Base-by-base conservation (phyloP, 164 flowering plant genomes). In the Chimonanthus praecox region DNA sequence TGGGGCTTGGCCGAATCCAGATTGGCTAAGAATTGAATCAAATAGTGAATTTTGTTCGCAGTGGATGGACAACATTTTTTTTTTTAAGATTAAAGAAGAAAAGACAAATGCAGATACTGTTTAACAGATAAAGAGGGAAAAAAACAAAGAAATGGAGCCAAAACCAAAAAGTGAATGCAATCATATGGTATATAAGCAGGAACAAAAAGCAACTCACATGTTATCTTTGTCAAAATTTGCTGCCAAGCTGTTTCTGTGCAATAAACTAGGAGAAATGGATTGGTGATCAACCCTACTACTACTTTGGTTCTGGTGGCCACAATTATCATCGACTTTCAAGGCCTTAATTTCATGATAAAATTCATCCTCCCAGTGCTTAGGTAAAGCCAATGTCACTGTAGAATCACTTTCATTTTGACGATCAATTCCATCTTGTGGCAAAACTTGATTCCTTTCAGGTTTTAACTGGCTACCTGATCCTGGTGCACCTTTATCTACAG, bases 381-480 rank as follows among this genome's bases (percentile, higher is more conserved):
- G 81, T 21, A 87, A 79, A 66, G 81, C 70, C 6, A 68, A 82
- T 7, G 89, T 72, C 76, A 65, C 76, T 67, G 65, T 60, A 6
- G 88, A 75, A 3, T 78, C 84, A 73, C 72, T 73, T 33, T 83
- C 82, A 78, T 79, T 80, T 48, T 80, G 81, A 61, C 66, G 78
- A 69, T 70, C 74, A 45, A 71, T 73, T 66, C 85, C 91, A 48
- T 92, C 97, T 80, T 92, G 98, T 60, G 99, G 98, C 68, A 91
- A 67, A 21, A 96, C 86, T 83, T 94, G 98, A 81, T 94, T 94
- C 83, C 84, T 89, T 80, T 92, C 99, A 18, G 94, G 94, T 84
- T 82, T 92, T 73, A 83, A 71, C 49, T 85, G 84, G 75, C 77
- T 83, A 78, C 83, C 47, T 45, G 94, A 86, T 21, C 84, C 87